Base-by-base conservation (phyloP, 129 eudicot species). In the Flaveria robusta region DNA sequence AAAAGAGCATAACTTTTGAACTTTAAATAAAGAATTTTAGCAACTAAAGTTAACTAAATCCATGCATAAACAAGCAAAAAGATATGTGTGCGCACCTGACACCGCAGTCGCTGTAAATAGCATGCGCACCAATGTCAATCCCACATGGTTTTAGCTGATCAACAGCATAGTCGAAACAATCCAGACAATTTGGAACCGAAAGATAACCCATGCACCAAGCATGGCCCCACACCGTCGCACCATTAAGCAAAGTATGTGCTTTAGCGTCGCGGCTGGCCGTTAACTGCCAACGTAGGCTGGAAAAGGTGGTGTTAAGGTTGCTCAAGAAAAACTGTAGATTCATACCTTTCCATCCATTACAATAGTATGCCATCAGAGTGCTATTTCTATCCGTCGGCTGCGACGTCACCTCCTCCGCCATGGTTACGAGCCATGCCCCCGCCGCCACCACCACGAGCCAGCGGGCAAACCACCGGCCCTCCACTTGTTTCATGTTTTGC, bases 91-190 rank as follows among this genome's bases (percentile, higher is more conserved):
- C 37, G 29, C 23, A 82, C 96, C 96, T 88, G 71, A 90, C 83
- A 62, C 74, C 86, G 67, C 96, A 86, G 56, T 88, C 96, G 65
- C 85, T 91, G 68, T 88, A 86, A 19, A 86, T 70, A 20, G 74
- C 92, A 62, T 91, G 89, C 78, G 89, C 96, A n/a, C 96, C 96
- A 56, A 77, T 86, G 2, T 79, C 89, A 67, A 73, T 76, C n/a
- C 90, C 84, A 76, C 96, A 90, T 58, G 24, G 51, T 24, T 87
- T 78, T 26, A 90, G 83, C 74, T 65, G 74, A 19, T 62, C 3
- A 37, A 86, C 93, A 2, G 86, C 91, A 14, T 82, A 85, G 73
- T 86, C 83, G 24, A 74, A 90, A 69, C 96, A 90, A 42, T 66
- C 67, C 0, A 90, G 34, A 45, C 96, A 90, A 67, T 86, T 89